Base-by-base conservation (phyloP, 2,329 filamentous ascomycete species). In the Exutisphaerella laricina region DNA sequence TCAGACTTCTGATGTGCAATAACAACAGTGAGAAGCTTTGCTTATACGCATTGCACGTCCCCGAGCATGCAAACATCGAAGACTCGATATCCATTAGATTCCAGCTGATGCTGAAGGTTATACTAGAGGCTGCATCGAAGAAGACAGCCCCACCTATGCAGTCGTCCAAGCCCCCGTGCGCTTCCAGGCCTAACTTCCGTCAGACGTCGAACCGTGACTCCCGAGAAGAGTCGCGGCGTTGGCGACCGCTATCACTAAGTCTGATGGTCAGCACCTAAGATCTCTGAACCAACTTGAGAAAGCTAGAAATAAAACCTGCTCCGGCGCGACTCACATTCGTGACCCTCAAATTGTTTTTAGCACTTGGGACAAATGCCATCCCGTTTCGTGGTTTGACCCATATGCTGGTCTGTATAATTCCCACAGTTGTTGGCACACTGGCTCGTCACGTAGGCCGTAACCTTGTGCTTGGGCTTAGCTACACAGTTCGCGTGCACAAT, bases 21-120 rank as follows among this genome's bases (percentile, higher is more conserved):
- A 39, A 39, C 29, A 23, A 39, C 36, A 28, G 36, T 39, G 36
- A 39, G 23, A 39, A 39, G 6, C 36, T 39, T 39, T 39, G 36
- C 36, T 39, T 39, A 39, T 39, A 23, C 36, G 12, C 36, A 39
- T 39, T 39, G 6, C 5, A 39, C 36, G 9, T 39, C 29, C 22
- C 23, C 36, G 36, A 39, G 36, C 22, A 39, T 23, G 36, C 36
- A 18, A 14, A 39, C 29, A 23, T 8, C 4, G 22, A 39, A 39
- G 16, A 14, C 36, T 39, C 29, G 36, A 39, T 39, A 23, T 39
- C 36, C 35, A 7, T 20, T 38, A 20, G 21, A 21, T 16, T 38
- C 20, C 35, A 16, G 20, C 13, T 21, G 13, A 21, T 14, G n/a
- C n/a, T n/a, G n/a, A n/a, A n/a, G n/a, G n/a, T n/a, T n/a, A n/a